Base-by-base conservation (phyloP, 2,329 filamentous ascomycete genomes). In the Aspergillus hortae region DNA sequence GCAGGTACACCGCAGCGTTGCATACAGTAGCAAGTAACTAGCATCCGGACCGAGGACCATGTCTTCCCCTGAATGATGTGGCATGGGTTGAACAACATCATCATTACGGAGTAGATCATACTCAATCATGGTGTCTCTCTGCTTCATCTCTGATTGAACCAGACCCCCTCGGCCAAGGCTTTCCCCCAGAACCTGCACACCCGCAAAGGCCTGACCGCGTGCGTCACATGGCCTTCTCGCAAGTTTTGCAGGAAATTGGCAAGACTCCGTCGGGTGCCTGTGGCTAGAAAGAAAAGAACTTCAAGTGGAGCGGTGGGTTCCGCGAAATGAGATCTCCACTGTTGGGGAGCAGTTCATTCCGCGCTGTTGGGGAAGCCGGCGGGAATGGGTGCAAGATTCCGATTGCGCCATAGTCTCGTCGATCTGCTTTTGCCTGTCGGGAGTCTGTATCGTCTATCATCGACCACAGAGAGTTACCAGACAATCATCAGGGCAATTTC, bases 271-370 rank as follows among this genome's bases (percentile, higher is more conserved):
- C 15, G 23, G 21, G n/a, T 32, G 23, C 43, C 40, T 32, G 33
- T 53, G 41, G 42, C 61, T 58, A 56, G 12, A 44, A 49, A 44
- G 38, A 46, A 45, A 46, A 47, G 40, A 35, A 21, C 25, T 17
- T 12, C 27, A 21, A 46, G 52, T 52, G 52, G 47, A 46, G 30
- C 35, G 42, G 50, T 36, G 46, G 48, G n/a, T 46, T 52, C 56
- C 55, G 49, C 44, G 47, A 61, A 61, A 61, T 59, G 55, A 61
- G 50, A 51, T 57, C 52, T 49, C 59, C 59, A 60, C 60, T 54
- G 55, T 27, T 40, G 46, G 48, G 44, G 49, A 48, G 41, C 15
- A 36, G 49, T 59, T 60, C 57, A 59, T 57, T 62, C 57, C 52
- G 52, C 53, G 46, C 56, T 55, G 58, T 61, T 61, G 56, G 51